Base-by-base conservation (phyloP, 768 basidiomycete species). In the Clitopilus passeckerianus region DNA sequence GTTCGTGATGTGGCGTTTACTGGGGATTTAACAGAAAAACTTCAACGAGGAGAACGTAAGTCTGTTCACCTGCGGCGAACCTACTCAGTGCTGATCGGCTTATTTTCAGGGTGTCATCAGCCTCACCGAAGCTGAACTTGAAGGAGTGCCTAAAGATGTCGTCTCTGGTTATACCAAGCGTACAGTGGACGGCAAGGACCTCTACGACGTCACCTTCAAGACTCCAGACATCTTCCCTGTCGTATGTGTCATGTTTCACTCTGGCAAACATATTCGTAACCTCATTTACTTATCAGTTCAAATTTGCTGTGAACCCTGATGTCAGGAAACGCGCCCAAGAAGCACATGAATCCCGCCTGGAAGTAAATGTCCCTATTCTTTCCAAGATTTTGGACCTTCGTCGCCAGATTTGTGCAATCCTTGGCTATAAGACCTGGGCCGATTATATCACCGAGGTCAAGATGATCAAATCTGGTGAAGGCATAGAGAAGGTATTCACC, bases 41-140 rank as follows among this genome's bases (percentile, higher is more conserved):
- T 92, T 89, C 75, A 93, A 93, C 65, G 92, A 95, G 71, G 93
- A 95, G 68, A 86, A 89, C 46, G 90, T 89, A 62, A 59, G 76
- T 62, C 34, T 20, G 20, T 24, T 12, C 10, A 16, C 24, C 34
- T 54, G 10, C 20, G 10, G 61, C 16, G 54, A 20, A 23, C 50
- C 53, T 9, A 20, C 27, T 7, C n/a, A 6, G 34, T 22, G 37
- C 54, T 7, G 37, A 57, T 35, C 41, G 66, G 20, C 20, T 41
- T 6, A 33, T 53, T 18, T 33, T 16, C 59, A 91, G 89, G 85
- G 80, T 22, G 71, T 74, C 24, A 75, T 91, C 53, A 74, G 79
- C 4, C 91, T 92, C 66, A 90, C 87, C 0, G 73, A 72, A 27
- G 84, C 90, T 62, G 88, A 93, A 66, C 80, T 95, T 44, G 84